Conservation (phyloP, 2,329 filamentous ascomycete species). For the Microdochium paspali region DNA sequence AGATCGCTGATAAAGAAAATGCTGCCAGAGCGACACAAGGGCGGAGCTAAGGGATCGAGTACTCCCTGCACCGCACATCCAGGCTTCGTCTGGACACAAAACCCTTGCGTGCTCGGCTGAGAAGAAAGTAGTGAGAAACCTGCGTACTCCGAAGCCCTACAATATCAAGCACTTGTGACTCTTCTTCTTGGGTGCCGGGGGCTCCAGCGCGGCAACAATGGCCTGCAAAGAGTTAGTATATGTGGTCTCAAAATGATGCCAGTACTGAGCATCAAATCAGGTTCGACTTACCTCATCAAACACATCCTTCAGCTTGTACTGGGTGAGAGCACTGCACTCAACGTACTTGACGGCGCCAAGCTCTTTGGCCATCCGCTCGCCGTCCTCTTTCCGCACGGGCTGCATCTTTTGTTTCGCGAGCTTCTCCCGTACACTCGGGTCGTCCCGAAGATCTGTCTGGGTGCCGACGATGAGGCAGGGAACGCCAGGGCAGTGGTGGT, state of each 20-base stretch:
- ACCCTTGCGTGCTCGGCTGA: conserved; percentile 2
- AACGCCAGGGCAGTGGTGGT: conserved; percentile 96
- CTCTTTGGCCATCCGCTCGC: conserved; percentile 93
- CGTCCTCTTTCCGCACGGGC: conserved; percentile 85
- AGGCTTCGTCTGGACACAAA: background rate
- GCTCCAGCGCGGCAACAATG: conserved; percentile 90
- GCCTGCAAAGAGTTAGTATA: conserved; percentile 46
- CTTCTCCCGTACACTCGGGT: conserved; percentile 80
- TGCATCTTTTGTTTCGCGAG: conserved; percentile 92
- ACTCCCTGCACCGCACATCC: background rate
- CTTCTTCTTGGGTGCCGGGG: conserved; percentile 73
- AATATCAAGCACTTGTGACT: conserved; percentile 61
- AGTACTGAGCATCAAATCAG: conserved; percentile 5
- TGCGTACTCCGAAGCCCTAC: conserved; percentile 27
- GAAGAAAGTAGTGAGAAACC: conserved; percentile 5
- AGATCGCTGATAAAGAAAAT: conserved; percentile 1
- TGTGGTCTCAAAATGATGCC: conserved; percentile 2
- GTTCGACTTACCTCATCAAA: conserved; percentile 78
- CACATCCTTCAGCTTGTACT: conserved; percentile 98
- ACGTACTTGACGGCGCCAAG: conserved; percentile 98
- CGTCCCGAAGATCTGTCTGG: conserved; percentile 91
- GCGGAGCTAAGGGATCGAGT: background rate
- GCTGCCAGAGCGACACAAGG: background rate
- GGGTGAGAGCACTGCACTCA: conserved; percentile 94
- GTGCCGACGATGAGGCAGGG: conserved; percentile 97